Evolutionary conservation across 371 early-diverging fungal species (phyloP).

Genomic region (Amoeboaphelidium protococcarum): DNA sequence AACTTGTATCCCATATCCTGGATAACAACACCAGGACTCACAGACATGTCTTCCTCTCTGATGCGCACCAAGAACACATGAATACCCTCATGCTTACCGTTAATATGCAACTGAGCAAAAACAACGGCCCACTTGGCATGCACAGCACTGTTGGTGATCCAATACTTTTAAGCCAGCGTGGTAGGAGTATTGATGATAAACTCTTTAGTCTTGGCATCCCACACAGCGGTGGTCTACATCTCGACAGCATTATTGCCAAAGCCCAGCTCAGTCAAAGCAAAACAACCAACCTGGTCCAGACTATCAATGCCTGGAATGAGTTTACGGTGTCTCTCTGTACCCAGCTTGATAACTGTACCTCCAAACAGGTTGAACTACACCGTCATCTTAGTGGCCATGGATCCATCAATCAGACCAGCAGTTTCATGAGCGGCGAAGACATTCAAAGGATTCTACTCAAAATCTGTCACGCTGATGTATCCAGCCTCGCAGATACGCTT

Average conservation of each 20-base stretch:
- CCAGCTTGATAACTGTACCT: conserved; percentile 32
- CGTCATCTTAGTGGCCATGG: conserved; percentile 34
- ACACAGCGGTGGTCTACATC: conserved; percentile 31
- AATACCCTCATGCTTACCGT: conserved; percentile 32
- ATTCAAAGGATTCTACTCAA: conserved; percentile 40
- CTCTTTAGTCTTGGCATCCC: conserved; percentile 22
- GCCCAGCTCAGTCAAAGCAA: conserved; percentile 37
- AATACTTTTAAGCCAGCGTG: conserved; percentile 33
- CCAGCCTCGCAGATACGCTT: conserved; percentile 22
- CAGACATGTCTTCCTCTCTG: conserved; percentile 23
- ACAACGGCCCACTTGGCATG: conserved; percentile 37
- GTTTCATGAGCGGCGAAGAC: conserved; percentile 41
- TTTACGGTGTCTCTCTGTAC: conserved; percentile 33
- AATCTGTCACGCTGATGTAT: conserved; percentile 35
- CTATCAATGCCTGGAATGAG: conserved; percentile 23
- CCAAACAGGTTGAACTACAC: conserved; percentile 14
- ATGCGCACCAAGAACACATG: conserved; percentile 32
- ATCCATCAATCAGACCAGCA: conserved; percentile 36
- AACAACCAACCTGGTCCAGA: conserved; percentile 31
- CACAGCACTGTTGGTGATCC: conserved; percentile 32
- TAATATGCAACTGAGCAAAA: conserved; percentile 33
- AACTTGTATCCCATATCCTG: conserved; percentile 36
- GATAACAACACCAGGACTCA: conserved; percentile 24
- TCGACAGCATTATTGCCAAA: conserved; percentile 48
- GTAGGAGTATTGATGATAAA: conserved; percentile 40